Evolutionary conservation across 192 early-diverging fungal species (phyloP), one percentile per base, ranked within the genome.

Genomic region (Backusella tarrabulga): DNA sequence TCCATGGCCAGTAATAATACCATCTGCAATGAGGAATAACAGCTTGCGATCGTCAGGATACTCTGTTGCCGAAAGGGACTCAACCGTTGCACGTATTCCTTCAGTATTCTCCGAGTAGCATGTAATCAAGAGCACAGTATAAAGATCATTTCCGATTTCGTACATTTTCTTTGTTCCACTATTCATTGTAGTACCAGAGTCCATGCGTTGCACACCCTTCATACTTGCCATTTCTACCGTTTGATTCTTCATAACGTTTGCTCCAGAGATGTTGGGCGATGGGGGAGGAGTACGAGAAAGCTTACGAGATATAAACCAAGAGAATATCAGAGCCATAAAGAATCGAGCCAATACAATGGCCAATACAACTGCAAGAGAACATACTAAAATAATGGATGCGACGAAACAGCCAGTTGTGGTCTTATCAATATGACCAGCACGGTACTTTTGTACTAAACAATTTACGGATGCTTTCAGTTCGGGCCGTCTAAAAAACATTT

Each of bases 91-190:
- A 12, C 91, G 86, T 63, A 96, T 88, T 29, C 93, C 94, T 23
- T 88, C 88, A 32, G 93, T 90, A 76, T 92, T 94, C 78, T 98
- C 97, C 3, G 96, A 98, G 81, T 98, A 98, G 83, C 94, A 95
- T 8, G 96, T 94, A 66, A 98, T 94, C 52, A 97, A 83, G 76
- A 98, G 85, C 41, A 96, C 82, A 2, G 93, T 92, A 77, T 87
- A 91, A 52, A 94, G 87, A 83, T 94, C 92, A 83, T 92, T 87
- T 26, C 87, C 88, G 6, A 90, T 85, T 21, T 77, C 68, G 4
- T 63, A 68, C 14, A 76, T 81, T 1, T 78, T 68, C 35, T 68
- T 44, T 29, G 41, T 46, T 2, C 29, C 38, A 23, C 68, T 26
- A 6, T 36, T 41, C 15, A 71, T n/a, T 12, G 76, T 46, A 3